Conservation (phyloP, 495 filamentous ascomycete species). For the Lasiosphaeris hirsuta region DNA sequence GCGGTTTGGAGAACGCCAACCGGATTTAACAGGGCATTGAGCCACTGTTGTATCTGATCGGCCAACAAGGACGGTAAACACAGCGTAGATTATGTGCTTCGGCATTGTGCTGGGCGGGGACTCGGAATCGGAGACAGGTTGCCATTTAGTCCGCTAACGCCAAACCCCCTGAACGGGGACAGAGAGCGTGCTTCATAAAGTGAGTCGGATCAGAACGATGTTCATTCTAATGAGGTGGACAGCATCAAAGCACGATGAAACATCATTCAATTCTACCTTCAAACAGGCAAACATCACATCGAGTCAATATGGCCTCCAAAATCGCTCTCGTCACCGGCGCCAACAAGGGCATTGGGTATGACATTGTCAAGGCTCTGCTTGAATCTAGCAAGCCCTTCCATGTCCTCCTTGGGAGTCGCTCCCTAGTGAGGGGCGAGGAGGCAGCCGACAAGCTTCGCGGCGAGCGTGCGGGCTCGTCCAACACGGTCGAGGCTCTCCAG, state of each 20-base stretch:
- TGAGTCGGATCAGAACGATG: background rate
- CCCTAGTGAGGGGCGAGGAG: constrained; percentile 40
- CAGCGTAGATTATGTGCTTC: too few species aligned
- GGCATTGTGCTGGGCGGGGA: too few species aligned
- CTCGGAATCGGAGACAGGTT: background rate
- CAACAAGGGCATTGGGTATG: constrained; percentile 51
- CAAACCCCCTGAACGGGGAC: background rate
- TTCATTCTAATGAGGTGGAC: background rate
- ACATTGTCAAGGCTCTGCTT: constrained; percentile 46
- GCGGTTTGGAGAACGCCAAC: too few species aligned
- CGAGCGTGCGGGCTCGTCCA: constrained; percentile 37
- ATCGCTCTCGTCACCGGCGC: constrained; percentile 19
- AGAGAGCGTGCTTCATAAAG: background rate
- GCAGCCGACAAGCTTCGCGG: constrained; percentile 35
- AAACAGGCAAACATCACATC: background rate
- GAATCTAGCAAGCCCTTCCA: constrained; percentile 41
- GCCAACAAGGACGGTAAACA: too few species aligned
- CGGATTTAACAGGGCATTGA: too few species aligned
- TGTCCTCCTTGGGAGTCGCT: constrained; percentile 47
- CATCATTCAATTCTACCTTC: background rate
- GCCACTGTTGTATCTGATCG: too few species aligned
- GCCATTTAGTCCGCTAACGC: background rate
- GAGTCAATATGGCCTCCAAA: background rate
- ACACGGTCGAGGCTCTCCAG: constrained; percentile 36
- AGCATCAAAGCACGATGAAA: background rate